Evolutionary conservation across 148 eudicot species (phyloP).

Genomic region (Diospyros kaki): DNA sequence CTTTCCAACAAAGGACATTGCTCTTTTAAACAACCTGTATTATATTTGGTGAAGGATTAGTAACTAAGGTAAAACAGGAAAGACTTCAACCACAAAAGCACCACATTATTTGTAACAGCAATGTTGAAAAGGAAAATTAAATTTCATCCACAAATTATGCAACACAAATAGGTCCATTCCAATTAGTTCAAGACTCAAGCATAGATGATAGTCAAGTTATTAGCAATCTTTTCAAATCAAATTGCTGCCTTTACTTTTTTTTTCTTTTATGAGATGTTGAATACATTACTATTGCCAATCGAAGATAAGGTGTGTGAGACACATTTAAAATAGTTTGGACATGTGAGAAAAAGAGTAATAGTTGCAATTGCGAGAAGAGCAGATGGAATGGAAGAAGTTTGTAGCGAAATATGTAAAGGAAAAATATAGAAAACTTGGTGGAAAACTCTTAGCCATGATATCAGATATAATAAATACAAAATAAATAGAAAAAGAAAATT

Average conservation of each 20-base stretch:
- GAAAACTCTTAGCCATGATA: too few species aligned
- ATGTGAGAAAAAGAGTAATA: too few species aligned
- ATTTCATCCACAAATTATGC: neutral
- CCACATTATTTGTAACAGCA: neutral
- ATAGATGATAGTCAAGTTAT: neutral
- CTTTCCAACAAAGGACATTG: slow-evolving; percentile 66
- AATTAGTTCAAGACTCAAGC: neutral
- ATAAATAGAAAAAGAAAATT: too few species aligned
- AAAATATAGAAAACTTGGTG: too few species aligned
- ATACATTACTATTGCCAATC: too few species aligned
- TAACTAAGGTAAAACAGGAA: neutral
- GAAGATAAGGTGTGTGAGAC: too few species aligned
- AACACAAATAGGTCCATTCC: neutral
- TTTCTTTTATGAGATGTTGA: neutral
- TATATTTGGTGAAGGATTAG: neutral
- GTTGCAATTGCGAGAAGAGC: too few species aligned
- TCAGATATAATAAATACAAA: too few species aligned
- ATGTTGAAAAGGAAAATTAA: slow-evolving; percentile 1
- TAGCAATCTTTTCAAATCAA: neutral
- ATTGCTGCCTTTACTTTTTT: neutral
- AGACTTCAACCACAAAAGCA: slow-evolving; percentile 1
- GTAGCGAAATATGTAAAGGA: too few species aligned
- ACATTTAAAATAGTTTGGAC: too few species aligned
- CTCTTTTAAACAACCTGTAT: slow-evolving; percentile 75
- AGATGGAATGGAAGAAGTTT: too few species aligned